A percentile compares a stretch with the other conserved stretches of the same genome.
Evolutionary conservation across 305 asterid species (phyloP).

Genomic region (Fraxinus nigra): DNA sequence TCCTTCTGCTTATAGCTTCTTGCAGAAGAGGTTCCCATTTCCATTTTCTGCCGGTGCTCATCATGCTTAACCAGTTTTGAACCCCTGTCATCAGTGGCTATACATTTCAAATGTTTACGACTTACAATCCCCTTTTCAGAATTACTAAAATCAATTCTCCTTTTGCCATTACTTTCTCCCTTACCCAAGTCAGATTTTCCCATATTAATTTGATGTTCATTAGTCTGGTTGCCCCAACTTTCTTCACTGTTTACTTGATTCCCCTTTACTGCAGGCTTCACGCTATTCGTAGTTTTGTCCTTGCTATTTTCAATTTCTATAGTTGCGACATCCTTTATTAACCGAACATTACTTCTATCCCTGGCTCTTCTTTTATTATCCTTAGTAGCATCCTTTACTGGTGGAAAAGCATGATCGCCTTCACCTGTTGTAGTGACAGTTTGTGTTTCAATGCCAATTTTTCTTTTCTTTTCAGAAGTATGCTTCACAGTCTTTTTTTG

Average conservation of each 20-base stretch:
- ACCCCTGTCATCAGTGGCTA: constrained; percentile 26
- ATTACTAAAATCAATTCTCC: constrained; percentile 26
- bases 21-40: constrained; percentile 33
- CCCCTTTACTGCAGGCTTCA: constrained; percentile 28
- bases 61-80: constrained; percentile 31
- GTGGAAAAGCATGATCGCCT: constrained; percentile 26
- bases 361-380: constrained; percentile 35
- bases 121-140: constrained; percentile 41
- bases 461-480: constrained; percentile 49
- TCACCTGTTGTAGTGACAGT: constrained; percentile 24
- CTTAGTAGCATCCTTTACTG: constrained; percentile 31
- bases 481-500: constrained; percentile 33
- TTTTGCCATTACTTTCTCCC: constrained; percentile 23
- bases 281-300: constrained; percentile 26
- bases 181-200: constrained; percentile 25
- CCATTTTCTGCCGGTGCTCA: constrained; percentile 28
- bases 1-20: constrained; percentile 42
- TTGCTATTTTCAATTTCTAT: constrained; percentile 29
- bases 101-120: constrained; percentile 31
- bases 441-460: constrained; percentile 25
- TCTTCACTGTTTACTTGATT: constrained; percentile 33
- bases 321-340: constrained; percentile 28
- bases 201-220: constrained; percentile 32
- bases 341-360: constrained; percentile 30
- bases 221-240: constrained; percentile 21